These are phyloP conservation scores for Podospora fimiseda DNA, from an alignment of 495 filamentous ascomycete species.

Conservation along the genomic window DNA sequence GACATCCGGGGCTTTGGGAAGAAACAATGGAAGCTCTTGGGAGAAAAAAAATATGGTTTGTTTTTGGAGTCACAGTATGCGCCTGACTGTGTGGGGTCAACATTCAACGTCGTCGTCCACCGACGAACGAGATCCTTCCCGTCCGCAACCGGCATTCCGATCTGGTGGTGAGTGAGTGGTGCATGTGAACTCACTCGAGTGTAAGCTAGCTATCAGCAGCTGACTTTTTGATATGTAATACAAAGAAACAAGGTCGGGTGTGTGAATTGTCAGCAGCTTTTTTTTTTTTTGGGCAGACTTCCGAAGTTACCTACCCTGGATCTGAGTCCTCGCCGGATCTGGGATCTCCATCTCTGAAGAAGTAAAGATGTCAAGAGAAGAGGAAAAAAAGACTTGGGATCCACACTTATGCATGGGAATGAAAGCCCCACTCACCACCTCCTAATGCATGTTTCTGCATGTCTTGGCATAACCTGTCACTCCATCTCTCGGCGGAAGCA, in stretches of 20 bases:
- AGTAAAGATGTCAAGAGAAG: too few relatives aligned
- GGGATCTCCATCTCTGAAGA: too few relatives aligned
- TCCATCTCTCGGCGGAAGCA: neutral
- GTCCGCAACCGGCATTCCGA: neutral
- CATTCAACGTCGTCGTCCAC: neutral
- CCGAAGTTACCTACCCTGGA: too few relatives aligned
- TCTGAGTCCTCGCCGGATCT: neutral
- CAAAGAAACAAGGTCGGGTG: neutral
- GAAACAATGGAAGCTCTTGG: neutral
- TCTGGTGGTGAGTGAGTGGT: neutral
- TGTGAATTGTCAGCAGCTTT: neutral
- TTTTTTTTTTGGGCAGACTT: neutral
- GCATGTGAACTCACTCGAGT: neutral
- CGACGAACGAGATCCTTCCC: too few relatives aligned
- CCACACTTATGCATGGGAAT: too few relatives aligned
- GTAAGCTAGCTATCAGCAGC: too few relatives aligned
- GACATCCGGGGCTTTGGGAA: conserved; percentile 5
- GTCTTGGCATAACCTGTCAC: too few relatives aligned
- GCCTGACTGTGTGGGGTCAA: conserved; percentile 9
- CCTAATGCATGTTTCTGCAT: neutral
- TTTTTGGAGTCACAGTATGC: neutral
- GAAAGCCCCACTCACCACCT: too few relatives aligned
- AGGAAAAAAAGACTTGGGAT: neutral
- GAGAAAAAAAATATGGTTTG: neutral
- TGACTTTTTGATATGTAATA: neutral